phyloP scores from a whole-genome alignment of 2,329 filamentous ascomycete genomes.

The Huntiella abstrusa region DNA sequence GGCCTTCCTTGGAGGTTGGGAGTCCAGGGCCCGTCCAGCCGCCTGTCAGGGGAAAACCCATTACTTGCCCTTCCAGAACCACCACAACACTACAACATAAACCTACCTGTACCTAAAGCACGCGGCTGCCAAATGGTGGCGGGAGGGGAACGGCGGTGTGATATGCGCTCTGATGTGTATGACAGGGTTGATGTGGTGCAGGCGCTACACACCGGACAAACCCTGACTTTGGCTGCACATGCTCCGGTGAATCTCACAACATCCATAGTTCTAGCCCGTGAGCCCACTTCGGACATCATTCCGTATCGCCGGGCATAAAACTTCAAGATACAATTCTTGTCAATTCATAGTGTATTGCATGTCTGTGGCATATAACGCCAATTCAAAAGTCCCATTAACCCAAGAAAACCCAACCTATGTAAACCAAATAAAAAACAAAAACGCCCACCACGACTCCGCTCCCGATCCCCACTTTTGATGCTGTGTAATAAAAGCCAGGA shows the following conservation, averaged over 20 bases:
- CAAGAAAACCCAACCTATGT: neutral
- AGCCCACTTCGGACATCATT: too few relatives aligned
- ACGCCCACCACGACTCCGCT: neutral
- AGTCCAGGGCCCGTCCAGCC: too few relatives aligned
- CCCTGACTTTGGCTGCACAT: neutral
- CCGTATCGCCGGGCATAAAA: too few relatives aligned
- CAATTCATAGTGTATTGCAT: too few relatives aligned
- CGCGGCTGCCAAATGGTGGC: neutral
- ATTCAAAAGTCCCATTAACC: neutral
- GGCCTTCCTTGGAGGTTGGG: neutral
- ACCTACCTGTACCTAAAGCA: too few relatives aligned
- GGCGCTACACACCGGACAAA: neutral
- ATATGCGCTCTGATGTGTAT: slow-evolving; percentile 3
- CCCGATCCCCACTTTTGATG: neutral
- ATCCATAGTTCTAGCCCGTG: too few relatives aligned
- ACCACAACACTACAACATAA: too few relatives aligned
- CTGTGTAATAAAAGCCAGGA: neutral
- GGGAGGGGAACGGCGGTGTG: slow-evolving; percentile 5
- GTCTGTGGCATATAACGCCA: too few relatives aligned
- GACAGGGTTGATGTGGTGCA: neutral
- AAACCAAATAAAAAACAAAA: neutral
- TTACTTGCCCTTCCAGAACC: neutral
- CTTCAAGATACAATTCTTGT: too few relatives aligned
- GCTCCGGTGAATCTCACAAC: too few relatives aligned
- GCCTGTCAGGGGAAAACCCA: too few relatives aligned